A percentile compares a stretch with the other conserved stretches of the same genome.
Conservation (phyloP, 2,329 filamentous ascomycete species). For the Dryadomyces quercus-mongolicae region DNA sequence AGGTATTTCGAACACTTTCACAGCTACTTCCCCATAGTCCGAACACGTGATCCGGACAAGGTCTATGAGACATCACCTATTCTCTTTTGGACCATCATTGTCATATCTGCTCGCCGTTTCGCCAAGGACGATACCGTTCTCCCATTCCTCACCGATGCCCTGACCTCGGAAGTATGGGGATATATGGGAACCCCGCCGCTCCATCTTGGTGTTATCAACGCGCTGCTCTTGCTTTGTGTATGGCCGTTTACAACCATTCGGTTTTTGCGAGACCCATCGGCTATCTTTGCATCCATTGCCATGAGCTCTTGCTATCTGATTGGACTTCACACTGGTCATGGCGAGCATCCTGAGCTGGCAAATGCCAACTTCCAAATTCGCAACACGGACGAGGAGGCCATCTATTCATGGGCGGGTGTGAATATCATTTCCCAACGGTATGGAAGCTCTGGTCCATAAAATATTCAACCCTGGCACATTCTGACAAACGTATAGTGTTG, state of each 20-base stretch:
- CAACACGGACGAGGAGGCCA: slow-evolving; percentile 38
- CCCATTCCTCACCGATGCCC: slow-evolving; percentile 31
- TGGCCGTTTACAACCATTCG: slow-evolving; percentile 40
- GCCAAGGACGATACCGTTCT: slow-evolving; percentile 29
- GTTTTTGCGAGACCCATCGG: slow-evolving; percentile 37
- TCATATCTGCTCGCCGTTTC: slow-evolving; percentile 36
- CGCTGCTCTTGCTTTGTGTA: slow-evolving; percentile 35
- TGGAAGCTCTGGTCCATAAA: background rate
- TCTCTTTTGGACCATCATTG: slow-evolving; percentile 44
- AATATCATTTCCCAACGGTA: slow-evolving; percentile 40
- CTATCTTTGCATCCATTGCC: slow-evolving; percentile 32
- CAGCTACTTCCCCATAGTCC: slow-evolving; percentile 38
- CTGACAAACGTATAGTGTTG: slow-evolving; percentile 13
- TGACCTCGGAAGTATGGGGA: slow-evolving; percentile 33
- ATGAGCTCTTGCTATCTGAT: slow-evolving; percentile 35
- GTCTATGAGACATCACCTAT: slow-evolving; percentile 34
- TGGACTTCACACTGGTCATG: slow-evolving; percentile 39
- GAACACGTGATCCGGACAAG: slow-evolving; percentile 35
- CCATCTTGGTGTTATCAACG: slow-evolving; percentile 36
- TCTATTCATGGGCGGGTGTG: slow-evolving; percentile 39
- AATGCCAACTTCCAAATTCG: slow-evolving; percentile 29
- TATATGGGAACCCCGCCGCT: slow-evolving; percentile 30
- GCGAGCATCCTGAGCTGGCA: slow-evolving; percentile 36
- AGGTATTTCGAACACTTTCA: slow-evolving; percentile 42
- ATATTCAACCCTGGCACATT: background rate